Evolutionary conservation across 2,329 filamentous ascomycete genomes (phyloP).

Genomic region (Phaeosphaeria sp.): DNA sequence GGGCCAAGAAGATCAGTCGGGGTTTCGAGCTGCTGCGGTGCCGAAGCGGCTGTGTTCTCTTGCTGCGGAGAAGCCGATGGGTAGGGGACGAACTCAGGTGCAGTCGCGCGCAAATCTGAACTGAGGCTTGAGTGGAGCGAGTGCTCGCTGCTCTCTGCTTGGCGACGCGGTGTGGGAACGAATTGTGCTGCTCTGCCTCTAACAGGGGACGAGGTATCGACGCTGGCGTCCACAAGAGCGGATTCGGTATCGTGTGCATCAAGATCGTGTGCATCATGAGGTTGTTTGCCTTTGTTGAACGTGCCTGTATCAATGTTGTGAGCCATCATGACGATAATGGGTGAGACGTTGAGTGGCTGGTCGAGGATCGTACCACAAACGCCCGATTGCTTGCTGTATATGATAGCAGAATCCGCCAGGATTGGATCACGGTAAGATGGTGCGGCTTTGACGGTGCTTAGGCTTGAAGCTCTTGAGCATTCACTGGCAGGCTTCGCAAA

Average conservation of each 20-base stretch:
- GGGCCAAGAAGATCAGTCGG: conserved; percentile 8
- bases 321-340: conserved; percentile 17
- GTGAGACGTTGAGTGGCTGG: not conserved
- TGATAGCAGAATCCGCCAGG: conserved; percentile 19
- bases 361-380: conserved; percentile 21
- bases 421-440: conserved; percentile 7
- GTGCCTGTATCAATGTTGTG: conserved; percentile 14
- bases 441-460: conserved; percentile 22
- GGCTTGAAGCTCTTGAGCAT: conserved; percentile 19
- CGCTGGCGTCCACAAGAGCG: not conserved
- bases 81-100: conserved; percentile 38
- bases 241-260: no score
- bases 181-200: conserved; percentile 17
- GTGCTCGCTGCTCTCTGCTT: conserved; percentile 18
- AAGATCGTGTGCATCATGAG: not conserved
- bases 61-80: not conserved
- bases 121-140: conserved; percentile 22
- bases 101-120: conserved; percentile 41
- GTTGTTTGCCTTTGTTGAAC: not conserved
- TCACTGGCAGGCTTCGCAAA: not conserved
- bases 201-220: not conserved
- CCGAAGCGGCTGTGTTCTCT: not conserved
- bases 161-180: conserved; percentile 1
- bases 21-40: conserved; percentile 2
- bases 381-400: conserved; percentile 19